Conservation (phyloP, 164 flowering plant genomes). For the Aristolochia contorta region DNA sequence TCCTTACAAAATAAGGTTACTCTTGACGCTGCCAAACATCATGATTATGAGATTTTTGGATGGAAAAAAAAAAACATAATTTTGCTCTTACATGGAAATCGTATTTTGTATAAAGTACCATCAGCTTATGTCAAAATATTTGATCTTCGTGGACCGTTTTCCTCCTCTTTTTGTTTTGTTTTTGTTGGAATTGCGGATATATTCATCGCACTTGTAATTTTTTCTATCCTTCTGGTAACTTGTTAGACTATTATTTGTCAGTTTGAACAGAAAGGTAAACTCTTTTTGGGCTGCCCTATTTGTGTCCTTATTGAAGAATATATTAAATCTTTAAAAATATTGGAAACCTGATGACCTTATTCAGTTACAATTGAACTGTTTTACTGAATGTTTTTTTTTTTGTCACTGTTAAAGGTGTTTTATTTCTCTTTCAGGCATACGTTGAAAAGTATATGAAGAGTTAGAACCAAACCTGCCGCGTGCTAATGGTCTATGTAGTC, state of each 20-base stretch:
- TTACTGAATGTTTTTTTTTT: neutral
- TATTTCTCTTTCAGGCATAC: slow-evolving; percentile 25
- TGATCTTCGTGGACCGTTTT: too few relatives aligned
- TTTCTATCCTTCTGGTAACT: too few relatives aligned
- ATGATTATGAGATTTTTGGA: too few relatives aligned
- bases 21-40: neutral
- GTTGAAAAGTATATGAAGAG: slow-evolving; percentile 28
- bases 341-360: neutral
- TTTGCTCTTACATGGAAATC: too few relatives aligned
- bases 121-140: too few relatives aligned
- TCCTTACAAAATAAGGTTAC: neutral
- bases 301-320: neutral
- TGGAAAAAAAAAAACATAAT: too few relatives aligned
- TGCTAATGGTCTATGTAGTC: too few relatives aligned
- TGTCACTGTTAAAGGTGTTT: neutral
- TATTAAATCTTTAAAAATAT: neutral
- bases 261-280: neutral
- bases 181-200: too few relatives aligned
- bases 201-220: too few relatives aligned
- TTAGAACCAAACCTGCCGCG: neutral
- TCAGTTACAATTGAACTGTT: neutral
- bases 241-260: neutral
- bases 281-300: neutral
- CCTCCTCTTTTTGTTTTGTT: too few relatives aligned
- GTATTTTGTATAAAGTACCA: too few relatives aligned